phyloP scores from a whole-genome alignment of 1,284 basidiomycete genomes.

The Anthracocystis walkeri region DNA sequence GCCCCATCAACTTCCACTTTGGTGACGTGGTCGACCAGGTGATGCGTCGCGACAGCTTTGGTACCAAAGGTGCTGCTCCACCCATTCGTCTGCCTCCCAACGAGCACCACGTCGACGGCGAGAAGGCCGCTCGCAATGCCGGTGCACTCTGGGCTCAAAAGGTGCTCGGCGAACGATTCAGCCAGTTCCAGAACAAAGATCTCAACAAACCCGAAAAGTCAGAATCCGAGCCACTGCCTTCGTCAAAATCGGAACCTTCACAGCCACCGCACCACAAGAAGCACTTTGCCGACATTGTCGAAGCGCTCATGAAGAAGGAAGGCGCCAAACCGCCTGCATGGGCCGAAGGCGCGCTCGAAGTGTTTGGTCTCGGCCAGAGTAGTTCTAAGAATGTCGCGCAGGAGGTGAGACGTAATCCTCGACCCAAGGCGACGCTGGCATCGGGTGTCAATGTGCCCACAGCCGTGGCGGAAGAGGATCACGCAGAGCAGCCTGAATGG shows the following conservation, averaged over 20 bases:
- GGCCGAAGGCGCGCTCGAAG: conserved; percentile 65
- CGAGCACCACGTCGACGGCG: conserved; percentile 43
- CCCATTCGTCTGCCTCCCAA: conserved; percentile 9
- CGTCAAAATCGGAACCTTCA: conserved; percentile 14
- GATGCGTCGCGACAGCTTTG: conserved; percentile 45
- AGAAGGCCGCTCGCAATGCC: conserved; percentile 58
- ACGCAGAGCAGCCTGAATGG: conserved; percentile 16
- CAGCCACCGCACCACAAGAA: conserved; percentile 29
- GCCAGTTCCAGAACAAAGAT: conserved; percentile 27
- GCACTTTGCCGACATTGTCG: conserved; percentile 62
- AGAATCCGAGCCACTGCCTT: conserved; percentile 6
- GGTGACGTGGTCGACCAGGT: conserved; percentile 62
- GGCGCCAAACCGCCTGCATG: conserved; percentile 59
- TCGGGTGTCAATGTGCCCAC: conserved; percentile 50
- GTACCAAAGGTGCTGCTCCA: conserved; percentile 20
- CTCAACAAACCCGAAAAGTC: conserved; percentile 11
- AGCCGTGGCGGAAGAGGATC: conserved; percentile 54
- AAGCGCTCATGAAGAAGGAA: conserved; percentile 63
- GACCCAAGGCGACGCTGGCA: conserved; percentile 39
- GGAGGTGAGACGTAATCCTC: conserved; percentile 54
- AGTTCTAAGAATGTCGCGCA: conserved; percentile 60
- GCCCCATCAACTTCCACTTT: conserved; percentile 52
- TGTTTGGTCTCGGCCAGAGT: conserved; percentile 61
- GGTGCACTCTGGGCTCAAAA: conserved; percentile 64
- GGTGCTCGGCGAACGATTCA: conserved; percentile 61